Conservation (phyloP, 257 asterid genomes). For the Misopates orontium region DNA sequence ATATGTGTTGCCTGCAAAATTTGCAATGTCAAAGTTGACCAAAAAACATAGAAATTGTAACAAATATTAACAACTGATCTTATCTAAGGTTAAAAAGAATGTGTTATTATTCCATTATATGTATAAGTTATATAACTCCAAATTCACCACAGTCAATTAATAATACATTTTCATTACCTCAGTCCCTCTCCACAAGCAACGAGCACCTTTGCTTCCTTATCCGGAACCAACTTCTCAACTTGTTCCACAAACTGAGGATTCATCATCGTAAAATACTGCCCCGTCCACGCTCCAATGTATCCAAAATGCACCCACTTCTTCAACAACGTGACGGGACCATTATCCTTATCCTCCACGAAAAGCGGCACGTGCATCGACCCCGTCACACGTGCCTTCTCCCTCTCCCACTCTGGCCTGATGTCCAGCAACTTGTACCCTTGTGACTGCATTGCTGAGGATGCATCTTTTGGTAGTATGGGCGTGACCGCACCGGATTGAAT, state of each 20-base stretch:
- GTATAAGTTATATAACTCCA: too few species aligned
- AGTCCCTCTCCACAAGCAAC: slow-evolving; percentile 95
- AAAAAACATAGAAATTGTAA: too few species aligned
- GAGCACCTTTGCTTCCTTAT: slow-evolving; percentile 68
- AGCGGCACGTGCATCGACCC: slow-evolving; percentile 86
- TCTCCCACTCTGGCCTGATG: slow-evolving; percentile 89
- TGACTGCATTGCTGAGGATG: slow-evolving; percentile 55
- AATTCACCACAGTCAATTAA: too few species aligned
- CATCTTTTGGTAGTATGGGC: slow-evolving; percentile 74
- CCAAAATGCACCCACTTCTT: slow-evolving; percentile 98
- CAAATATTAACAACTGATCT: background rate
- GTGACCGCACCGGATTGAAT: slow-evolving; percentile 70
- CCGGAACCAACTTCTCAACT: slow-evolving; percentile 60
- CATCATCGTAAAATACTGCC: slow-evolving; percentile 75
- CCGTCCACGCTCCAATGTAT: slow-evolving; percentile 92
- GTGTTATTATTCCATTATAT: too few species aligned
- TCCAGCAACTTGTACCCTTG: slow-evolving; percentile 77
- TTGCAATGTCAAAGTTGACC: too few species aligned
- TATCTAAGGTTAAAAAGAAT: background rate
- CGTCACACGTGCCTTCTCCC: slow-evolving; percentile 75
- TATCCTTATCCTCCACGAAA: slow-evolving; percentile 79
- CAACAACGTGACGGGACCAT: slow-evolving; percentile 61
- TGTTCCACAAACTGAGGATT: slow-evolving; percentile 56
- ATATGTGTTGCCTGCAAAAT: too few species aligned
- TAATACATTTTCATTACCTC: slow-evolving; percentile 43